Evolutionary conservation across 1,284 basidiomycete genomes (phyloP).

Genomic region (Stygiomarasmius scandens): DNA sequence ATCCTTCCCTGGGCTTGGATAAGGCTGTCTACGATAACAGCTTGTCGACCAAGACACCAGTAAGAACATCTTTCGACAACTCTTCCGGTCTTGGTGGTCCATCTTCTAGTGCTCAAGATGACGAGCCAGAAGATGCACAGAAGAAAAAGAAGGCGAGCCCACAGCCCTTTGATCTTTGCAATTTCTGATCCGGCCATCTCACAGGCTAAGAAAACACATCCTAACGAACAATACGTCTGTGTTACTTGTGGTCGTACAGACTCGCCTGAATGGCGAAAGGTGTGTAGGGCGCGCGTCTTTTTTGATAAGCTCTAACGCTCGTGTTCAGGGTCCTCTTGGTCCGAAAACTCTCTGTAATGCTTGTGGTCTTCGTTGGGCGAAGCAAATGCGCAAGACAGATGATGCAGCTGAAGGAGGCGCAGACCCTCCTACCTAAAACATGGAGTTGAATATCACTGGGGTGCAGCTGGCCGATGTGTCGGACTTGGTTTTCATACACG

Average conservation of each 20-base stretch:
- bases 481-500: background rate
- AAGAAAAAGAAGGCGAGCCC: conserved; percentile 47
- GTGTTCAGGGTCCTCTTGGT: conserved; percentile 70
- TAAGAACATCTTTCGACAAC: conserved; percentile 7
- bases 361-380: conserved; percentile 84
- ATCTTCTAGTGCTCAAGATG: conserved; percentile 25
- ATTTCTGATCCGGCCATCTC: too few species aligned
- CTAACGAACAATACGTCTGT: conserved; percentile 71
- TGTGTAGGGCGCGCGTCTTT: conserved; percentile 36
- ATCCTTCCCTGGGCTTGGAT: conserved; percentile 2
- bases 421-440: background rate
- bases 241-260: conserved; percentile 79
- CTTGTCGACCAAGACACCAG: background rate
- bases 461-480: background rate
- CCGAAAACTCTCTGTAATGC: conserved; percentile 90
- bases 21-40: background rate
- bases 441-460: too few species aligned
- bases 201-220: conserved; percentile 51
- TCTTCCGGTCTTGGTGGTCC: background rate
- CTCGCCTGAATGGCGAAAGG: conserved; percentile 86
- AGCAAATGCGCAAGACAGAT: conserved; percentile 52
- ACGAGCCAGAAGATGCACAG: conserved; percentile 39
- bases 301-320: conserved; percentile 8
- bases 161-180: too few species aligned
- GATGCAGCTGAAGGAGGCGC: conserved; percentile 10